Evolutionary conservation across 805 yeast species (phyloP).

Genomic region (Saccharomycopsis sp.): DNA sequence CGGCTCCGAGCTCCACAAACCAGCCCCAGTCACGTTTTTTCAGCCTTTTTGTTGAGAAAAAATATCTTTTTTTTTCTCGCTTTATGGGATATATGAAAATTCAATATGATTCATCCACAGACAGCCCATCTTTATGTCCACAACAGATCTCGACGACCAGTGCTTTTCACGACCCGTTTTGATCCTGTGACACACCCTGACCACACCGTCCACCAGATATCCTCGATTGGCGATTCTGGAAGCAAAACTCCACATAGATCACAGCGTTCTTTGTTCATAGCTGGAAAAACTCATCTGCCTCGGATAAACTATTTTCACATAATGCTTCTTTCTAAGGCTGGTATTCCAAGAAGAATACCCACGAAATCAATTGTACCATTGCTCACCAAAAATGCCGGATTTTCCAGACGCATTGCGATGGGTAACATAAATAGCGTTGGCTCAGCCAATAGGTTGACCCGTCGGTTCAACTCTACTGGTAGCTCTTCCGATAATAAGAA

Average conservation of each 20-base stretch:
- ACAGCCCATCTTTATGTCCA: neutral
- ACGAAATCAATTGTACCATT: neutral
- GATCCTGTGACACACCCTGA: neutral
- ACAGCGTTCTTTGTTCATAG: neutral
- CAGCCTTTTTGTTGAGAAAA: neutral
- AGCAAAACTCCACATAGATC: neutral
- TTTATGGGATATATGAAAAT: neutral
- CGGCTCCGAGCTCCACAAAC: neutral
- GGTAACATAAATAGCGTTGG: neutral
- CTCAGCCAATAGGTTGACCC: neutral
- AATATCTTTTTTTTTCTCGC: neutral
- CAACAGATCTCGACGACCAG: neutral
- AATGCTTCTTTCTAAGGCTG: neutral
- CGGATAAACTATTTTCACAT: neutral
- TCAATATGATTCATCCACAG: neutral
- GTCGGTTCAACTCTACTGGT: slow-evolving; percentile 1
- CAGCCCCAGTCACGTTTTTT: neutral
- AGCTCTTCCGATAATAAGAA: neutral
- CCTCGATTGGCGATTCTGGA: neutral
- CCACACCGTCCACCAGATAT: neutral
- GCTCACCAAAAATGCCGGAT: neutral
- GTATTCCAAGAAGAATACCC: slow-evolving; percentile 1
- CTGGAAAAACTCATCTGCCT: neutral
- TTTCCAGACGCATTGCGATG: neutral
- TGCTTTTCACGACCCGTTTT: neutral